These are phyloP conservation scores for Adansonia gregorii DNA, from an alignment of 441 rosid species.

Conservation along the genomic window DNA sequence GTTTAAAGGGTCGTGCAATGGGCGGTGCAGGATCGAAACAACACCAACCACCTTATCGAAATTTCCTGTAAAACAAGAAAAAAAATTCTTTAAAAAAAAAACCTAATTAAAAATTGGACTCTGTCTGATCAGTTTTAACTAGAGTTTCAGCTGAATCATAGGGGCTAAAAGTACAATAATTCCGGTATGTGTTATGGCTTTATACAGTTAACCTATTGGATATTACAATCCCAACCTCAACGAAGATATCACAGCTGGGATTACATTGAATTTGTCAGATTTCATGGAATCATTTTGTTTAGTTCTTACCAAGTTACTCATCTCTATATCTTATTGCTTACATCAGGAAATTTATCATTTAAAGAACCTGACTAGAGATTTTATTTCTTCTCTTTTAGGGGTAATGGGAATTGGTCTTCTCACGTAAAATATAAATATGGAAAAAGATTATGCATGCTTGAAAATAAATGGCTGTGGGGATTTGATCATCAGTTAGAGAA, in stretches of 20 bases:
- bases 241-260: constrained; percentile 27
- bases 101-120: background rate
- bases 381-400: background rate
- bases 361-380: background rate
- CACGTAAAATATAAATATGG: no score
- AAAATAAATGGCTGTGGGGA: no score
- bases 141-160: constrained; percentile 39
- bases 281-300: background rate
- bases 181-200: constrained; percentile 28
- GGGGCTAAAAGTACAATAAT: constrained; percentile 30
- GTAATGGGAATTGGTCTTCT: background rate
- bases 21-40: constrained; percentile 36
- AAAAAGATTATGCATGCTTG: no score
- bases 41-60: constrained; percentile 1
- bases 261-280: background rate
- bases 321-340: background rate
- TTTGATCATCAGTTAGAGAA: no score
- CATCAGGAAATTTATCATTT: background rate
- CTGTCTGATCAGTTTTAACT: constrained; percentile 32
- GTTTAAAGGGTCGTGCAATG: constrained; percentile 44
- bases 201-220: constrained; percentile 38
- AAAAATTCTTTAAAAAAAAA: background rate
- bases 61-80: background rate
- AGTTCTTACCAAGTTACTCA: background rate
- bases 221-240: background rate